Percentiles rank a stretch among this genome's conserved stretches.
phyloP scores from a whole-genome alignment of 345 rosid genomes.

The Cardamine chenopodiifolia region DNA sequence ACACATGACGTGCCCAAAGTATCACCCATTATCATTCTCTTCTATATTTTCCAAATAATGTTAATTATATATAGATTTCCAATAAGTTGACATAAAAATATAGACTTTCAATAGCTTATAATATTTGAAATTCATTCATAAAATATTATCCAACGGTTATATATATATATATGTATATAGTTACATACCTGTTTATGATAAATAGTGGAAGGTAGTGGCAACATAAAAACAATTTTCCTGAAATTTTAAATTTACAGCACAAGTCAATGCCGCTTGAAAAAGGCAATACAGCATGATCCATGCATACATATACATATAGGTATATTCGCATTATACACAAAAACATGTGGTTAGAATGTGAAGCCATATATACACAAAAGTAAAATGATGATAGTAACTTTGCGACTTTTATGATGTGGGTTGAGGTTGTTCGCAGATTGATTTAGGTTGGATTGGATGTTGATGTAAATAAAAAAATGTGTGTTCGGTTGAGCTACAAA shows the following conservation, averaged over 20 bases:
- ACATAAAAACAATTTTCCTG: neutral
- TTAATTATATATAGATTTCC: neutral
- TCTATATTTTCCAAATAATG: slow-evolving; percentile 2
- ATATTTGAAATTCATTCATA: slow-evolving; percentile 1
- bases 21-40: slow-evolving; percentile 39
- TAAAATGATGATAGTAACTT: neutral
- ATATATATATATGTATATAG: neutral
- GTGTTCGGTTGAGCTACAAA: slow-evolving; percentile 2
- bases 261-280: slow-evolving; percentile 7
- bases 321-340: neutral
- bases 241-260: neutral
- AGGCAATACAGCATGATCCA: slow-evolving; percentile 15
- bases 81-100: neutral
- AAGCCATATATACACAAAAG: neutral
- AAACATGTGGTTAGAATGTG: neutral
- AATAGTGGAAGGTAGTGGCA: neutral
- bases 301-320: neutral
- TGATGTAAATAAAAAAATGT: no score
- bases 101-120: neutral
- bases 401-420: neutral
- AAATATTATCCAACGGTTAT: neutral
- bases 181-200: neutral
- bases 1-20: slow-evolving; percentile 46
- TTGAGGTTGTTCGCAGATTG: neutral
- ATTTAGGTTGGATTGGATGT: slow-evolving; percentile 1